Conservation (phyloP, 2,329 filamentous ascomycete species). For the Trichoderma gracile region DNA sequence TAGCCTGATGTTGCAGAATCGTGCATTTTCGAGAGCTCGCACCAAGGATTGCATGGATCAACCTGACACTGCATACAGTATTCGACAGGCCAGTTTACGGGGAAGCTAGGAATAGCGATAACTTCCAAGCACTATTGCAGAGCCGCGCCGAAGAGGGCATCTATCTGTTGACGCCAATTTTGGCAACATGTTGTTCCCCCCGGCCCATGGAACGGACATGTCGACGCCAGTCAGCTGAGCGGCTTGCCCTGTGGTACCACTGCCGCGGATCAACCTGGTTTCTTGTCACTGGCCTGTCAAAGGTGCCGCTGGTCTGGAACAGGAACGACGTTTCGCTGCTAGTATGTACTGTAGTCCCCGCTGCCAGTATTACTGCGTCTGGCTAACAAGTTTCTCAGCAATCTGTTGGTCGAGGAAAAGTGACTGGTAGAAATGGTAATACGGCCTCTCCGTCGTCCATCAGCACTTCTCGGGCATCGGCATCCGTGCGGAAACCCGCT, state of each 20-base stretch:
- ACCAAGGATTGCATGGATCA: neutral
- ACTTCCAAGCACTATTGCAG: neutral
- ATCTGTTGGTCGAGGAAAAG: neutral
- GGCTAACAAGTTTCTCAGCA: neutral
- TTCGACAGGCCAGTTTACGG: neutral
- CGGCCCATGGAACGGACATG: neutral
- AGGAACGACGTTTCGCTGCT: neutral
- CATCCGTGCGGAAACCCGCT: neutral
- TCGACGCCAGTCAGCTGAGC: slow-evolving; percentile 25
- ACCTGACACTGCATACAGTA: neutral
- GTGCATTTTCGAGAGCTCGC: neutral
- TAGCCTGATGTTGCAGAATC: neutral
- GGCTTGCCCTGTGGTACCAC: slow-evolving; percentile 21
- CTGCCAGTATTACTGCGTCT: neutral
- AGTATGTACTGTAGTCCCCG: no score
- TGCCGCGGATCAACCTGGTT: slow-evolving; percentile 13
- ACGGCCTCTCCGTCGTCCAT: slow-evolving; percentile 5
- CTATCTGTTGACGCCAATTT: slow-evolving; percentile 1
- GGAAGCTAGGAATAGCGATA: neutral
- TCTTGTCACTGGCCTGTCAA: neutral
- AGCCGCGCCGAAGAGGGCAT: neutral
- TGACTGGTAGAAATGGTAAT: neutral
- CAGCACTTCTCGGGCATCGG: neutral
- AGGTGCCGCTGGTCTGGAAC: slow-evolving; percentile 7
- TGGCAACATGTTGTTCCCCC: slow-evolving; percentile 8